Evolutionary conservation across 2,329 filamentous ascomycete genomes (phyloP).

Genomic region (Nigrospora osmanthi): DNA sequence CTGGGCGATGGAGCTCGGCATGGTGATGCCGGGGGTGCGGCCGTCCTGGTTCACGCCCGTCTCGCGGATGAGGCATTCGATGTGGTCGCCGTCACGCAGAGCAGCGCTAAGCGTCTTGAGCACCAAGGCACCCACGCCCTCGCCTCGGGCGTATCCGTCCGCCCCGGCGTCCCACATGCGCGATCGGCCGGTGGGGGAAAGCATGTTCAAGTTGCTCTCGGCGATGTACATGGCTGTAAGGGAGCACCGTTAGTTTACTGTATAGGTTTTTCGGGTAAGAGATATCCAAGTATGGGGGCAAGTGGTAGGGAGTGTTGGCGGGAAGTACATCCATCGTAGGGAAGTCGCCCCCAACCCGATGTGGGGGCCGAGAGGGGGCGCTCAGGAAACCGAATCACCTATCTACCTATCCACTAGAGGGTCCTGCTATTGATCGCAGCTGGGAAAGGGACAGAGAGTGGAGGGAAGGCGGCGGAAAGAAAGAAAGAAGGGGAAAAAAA

Average conservation of each 20-base stretch:
- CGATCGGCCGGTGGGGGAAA: constrained; percentile 15
- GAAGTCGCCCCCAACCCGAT: too few relatives aligned
- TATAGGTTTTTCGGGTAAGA: background rate
- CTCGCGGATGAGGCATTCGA: constrained; percentile 22
- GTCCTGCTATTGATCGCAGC: too few relatives aligned
- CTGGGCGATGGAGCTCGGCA: constrained; percentile 26
- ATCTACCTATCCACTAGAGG: too few relatives aligned
- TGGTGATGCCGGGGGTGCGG: constrained; percentile 28
- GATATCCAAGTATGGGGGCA: too few relatives aligned
- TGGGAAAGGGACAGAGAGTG: constrained; percentile 17
- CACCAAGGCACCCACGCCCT: constrained; percentile 29
- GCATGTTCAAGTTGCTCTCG: constrained; percentile 2
- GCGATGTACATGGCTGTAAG: background rate
- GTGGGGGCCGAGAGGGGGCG: constrained; percentile 9
- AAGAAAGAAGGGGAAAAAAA: constrained; percentile 14
- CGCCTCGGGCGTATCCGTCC: constrained; percentile 20
- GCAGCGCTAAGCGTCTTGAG: constrained; percentile 30
- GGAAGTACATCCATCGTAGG: too few relatives aligned
- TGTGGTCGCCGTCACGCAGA: constrained; percentile 23
- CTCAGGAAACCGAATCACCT: too few relatives aligned
- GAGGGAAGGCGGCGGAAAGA: background rate
- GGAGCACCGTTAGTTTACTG: too few relatives aligned
- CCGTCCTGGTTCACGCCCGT: constrained; percentile 28
- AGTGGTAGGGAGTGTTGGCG: background rate
- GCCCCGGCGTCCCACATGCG: constrained; percentile 25